Base-by-base conservation (phyloP, 768 basidiomycete genomes). In the Sarcodon aspratus region DNA sequence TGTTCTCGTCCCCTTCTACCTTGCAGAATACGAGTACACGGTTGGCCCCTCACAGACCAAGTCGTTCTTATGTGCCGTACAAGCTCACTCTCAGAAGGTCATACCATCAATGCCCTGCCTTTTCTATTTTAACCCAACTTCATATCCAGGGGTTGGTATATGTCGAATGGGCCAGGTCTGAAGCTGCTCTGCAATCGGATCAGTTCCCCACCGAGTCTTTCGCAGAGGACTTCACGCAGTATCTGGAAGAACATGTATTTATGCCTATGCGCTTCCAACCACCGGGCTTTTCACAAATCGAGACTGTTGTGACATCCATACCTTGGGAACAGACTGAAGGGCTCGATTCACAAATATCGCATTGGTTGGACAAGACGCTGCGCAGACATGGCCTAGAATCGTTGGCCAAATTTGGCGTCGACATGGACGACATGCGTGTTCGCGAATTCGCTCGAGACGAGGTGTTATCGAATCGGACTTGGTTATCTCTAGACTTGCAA, bases 1-100 rank as follows among this genome's bases (percentile, higher is more conserved):
- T 3, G 64, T 84, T 33, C 68, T 84, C 17, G 59, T 84, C n/a
- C 82, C 82, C 5, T 57, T 81, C 5, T 85, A 83, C 61, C 63
- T 83, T 9, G 70, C 68, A 15, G 72, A 73, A 54, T 83, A 80
- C 55, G 55, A 70, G 45, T 54, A 50, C 6, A 49, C 68, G 52
- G 7, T 34, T 2, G 27, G 32, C 1, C 18, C 32, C 21, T 46
- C 38, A n/a, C 45, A 34, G 40, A 42, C 40, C 4, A 42, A 17
- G 27, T 42, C 40, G 40, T 42, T 42, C 40, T 17, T 27, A 17
- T 42, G 40, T 27, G 27, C 27, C 17, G 40, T 42, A 17, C 40
- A 42, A 42, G 40, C 40, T 1, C 40, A 42, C 40, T 42, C 40
- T 5, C 21, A 27, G 40, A 42, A 13, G 27, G 40, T 17, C 27